Conservation (phyloP, 345 rosid species). For the sweet orange (Citrus sinensis) region DNA sequence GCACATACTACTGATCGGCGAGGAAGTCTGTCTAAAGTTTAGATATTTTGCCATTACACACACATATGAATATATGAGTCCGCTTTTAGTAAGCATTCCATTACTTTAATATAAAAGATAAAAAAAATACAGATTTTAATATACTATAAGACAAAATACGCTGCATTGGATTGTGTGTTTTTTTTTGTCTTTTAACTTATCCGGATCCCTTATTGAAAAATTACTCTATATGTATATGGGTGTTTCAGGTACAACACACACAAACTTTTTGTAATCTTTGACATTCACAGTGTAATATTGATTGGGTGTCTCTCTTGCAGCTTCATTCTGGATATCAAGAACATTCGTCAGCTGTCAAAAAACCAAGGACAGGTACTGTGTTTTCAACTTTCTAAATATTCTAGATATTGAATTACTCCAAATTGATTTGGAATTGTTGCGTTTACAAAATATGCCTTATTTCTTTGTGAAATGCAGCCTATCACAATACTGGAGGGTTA, state of each 20-base stretch:
- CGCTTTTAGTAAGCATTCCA: no score
- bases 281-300: background rate
- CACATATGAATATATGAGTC: no score
- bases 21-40: background rate
- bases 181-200: no score
- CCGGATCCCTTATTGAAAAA: no score
- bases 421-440: background rate
- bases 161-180: no score
- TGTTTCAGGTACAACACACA: background rate
- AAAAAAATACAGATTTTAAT: no score
- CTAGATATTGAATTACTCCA: background rate
- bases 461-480: constrained; percentile 36
- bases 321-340: constrained; percentile 75
- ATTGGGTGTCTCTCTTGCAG: constrained; percentile 38
- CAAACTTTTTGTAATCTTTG: background rate
- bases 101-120: no score
- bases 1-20: constrained; percentile 7
- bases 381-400: background rate
- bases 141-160: no score
- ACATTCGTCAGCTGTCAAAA: constrained; percentile 47
- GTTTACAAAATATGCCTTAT: constrained; percentile 14
- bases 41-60: background rate
- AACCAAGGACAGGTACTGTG: constrained; percentile 41
- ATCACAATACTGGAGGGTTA: constrained; percentile 35
- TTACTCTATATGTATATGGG: background rate